Base-by-base conservation (phyloP, 495 filamentous ascomycete species). In the Talaromyces wortmannii region DNA sequence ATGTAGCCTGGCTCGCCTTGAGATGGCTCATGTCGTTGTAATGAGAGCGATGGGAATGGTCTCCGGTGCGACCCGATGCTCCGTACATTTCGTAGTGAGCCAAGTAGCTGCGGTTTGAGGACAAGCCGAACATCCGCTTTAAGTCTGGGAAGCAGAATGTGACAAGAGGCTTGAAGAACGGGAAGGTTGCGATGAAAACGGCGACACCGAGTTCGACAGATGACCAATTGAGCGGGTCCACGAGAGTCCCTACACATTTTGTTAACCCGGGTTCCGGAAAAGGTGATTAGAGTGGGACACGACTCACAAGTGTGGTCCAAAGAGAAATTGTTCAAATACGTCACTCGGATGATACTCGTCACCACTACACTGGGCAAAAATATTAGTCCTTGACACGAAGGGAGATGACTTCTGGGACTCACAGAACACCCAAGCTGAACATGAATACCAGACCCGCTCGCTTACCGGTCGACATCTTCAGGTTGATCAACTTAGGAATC, bases 351-450 rank as follows among this genome's bases (percentile, higher is more conserved):
- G n/a, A 63, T 59, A 32, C 58, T 61, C 2, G 61, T 59, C 43
- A 63, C 50, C 44, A 50, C 53, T 5, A 63, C 58, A 23, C 61
- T 63, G 31, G 31, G 18, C 33, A 48, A 49, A 5, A 2, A 45
- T 31, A 16, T 55, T 46, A 60, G 32, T 45, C 6, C 10, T n/a
- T 12, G 31, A 5, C 15, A 31, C 15, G 8, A 29, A 45, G 33
- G 23, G 43, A 13, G 2, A 50, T 43, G n/a, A 11, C 33, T 23
- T 23, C 4, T 1, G 23, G 23, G 23, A 56, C 67, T 47, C 54
- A 72, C 69, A 72, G 48, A 31, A 67, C 48, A 32, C 70, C 70
- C n/a, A 71, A 47, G 40, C 65, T 57, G 43, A 72, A 73, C 58
- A 73, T 56, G 17, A 63, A 33, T 1, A 62, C 59, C 49, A 73